Base-by-base conservation (phyloP, 2,329 filamentous ascomycete genomes). In the Hypoxylon sp. region DNA sequence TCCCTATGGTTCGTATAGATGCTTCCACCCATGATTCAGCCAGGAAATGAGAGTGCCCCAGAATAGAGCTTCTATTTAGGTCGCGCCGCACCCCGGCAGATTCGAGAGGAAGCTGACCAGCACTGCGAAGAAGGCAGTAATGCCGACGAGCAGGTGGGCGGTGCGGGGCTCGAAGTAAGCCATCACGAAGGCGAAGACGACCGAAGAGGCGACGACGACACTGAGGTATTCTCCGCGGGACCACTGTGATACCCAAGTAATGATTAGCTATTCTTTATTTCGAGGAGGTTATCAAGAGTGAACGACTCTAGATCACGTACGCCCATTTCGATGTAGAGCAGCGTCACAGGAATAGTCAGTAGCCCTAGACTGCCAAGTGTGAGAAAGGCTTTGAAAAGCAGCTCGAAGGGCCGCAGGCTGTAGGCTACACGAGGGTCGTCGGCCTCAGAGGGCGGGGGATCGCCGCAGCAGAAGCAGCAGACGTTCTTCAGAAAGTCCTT, bases 91-190 rank as follows among this genome's bases (percentile, higher is more conserved):
- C 27, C 30, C 35, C 14, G 33, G 31, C 8, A 70, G 8, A 33
- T 68, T 70, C 40, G 70, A 59, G 11, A 72, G 51, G 35, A 70
- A 68, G 6, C 61, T 40, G 2, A 58, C 64, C 8, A 72, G 68
- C 17, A 74, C 66, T 1, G 72, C 72, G 25, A 68, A 64, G 50
- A 68, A 74, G 10, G 73, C 72, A 5, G 62, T 25, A 8, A 71
- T 14, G 8, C 68, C 69, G 8, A 74, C 62, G 2, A 73, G 60
- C 2, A 69, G 49, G 22, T 61, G 64, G 1, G 54, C 58, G 3
- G 65, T 64, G 5, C 64, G 69, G 1, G 55, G 6, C 40, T 74
- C 70, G 44, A 73, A 55, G 13, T 31, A 5, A 1, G 60, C 25
- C 40, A 73, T 37, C 37, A 42, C 63, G 42, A 51, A 1, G 14